These are phyloP conservation scores for Leccinum subrobustum DNA, from an alignment of 1,284 basidiomycete species.

Conservation along the genomic window DNA sequence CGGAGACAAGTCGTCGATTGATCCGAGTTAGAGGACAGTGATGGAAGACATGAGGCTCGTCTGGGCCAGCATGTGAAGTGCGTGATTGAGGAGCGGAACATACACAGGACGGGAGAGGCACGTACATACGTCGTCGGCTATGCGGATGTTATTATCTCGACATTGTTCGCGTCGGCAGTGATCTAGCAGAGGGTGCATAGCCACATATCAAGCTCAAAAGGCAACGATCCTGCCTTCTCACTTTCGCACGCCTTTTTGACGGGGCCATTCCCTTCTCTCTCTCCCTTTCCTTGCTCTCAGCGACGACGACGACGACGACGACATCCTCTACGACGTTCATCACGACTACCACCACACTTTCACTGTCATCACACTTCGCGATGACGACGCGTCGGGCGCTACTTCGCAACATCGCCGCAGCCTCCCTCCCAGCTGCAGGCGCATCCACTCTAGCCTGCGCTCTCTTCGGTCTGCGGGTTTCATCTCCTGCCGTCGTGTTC, in stretches of 20 bases:
- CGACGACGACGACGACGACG: slow-evolving; percentile 24
- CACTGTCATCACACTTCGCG: slow-evolving; percentile 2
- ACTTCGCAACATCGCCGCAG: slow-evolving; percentile 23
- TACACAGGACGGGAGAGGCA: neutral
- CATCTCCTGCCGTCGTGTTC: slow-evolving; percentile 63
- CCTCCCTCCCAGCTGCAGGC: slow-evolving; percentile 26
- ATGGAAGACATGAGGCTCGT: slow-evolving; percentile 22
- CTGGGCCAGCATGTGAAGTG: slow-evolving; percentile 14
- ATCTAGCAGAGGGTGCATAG: slow-evolving; percentile 18
- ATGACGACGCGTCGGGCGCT: slow-evolving; percentile 31
- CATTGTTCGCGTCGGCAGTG: slow-evolving; percentile 14
- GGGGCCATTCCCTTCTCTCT: slow-evolving; percentile 26
- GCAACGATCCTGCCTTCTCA: slow-evolving; percentile 23
- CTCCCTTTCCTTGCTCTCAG: slow-evolving; percentile 16
- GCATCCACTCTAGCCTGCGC: slow-evolving; percentile 37
- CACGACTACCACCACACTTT: slow-evolving; percentile 8
- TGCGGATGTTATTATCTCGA: slow-evolving; percentile 9
- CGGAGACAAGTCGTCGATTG: slow-evolving; percentile 6
- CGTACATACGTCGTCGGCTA: neutral
- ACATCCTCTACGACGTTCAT: slow-evolving; percentile 9
- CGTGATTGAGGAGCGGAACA: slow-evolving; percentile 22
- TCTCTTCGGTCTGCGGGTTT: slow-evolving; percentile 56
- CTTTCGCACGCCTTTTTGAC: slow-evolving; percentile 31
- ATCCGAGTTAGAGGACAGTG: slow-evolving; percentile 14
- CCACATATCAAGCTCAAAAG: slow-evolving; percentile 33